Evolutionary conservation across 495 filamentous ascomycete genomes (phyloP).

Genomic region (Gamarada debralockiae): DNA sequence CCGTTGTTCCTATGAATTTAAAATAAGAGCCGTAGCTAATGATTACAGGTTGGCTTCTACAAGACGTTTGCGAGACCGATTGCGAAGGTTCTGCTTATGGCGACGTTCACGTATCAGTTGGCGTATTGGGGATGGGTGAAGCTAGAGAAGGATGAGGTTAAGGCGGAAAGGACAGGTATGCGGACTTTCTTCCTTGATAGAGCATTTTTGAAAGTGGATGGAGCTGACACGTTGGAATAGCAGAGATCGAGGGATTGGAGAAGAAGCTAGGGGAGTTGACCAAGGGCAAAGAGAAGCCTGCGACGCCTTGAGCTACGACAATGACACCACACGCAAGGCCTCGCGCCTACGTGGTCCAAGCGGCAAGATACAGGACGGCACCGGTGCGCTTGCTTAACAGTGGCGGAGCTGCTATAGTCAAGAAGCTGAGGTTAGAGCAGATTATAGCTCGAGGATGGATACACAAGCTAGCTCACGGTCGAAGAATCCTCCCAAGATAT

Average conservation of each 20-base stretch:
- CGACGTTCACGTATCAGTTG: conserved; percentile 84
- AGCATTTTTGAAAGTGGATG: neutral
- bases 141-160: conserved; percentile 71
- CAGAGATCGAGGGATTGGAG: conserved; percentile 39
- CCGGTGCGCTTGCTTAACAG: too few species aligned
- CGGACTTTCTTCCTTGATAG: conserved; percentile 4
- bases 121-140: conserved; percentile 82
- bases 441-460: too few species aligned
- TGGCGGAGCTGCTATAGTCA: too few species aligned
- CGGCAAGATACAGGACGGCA: too few species aligned
- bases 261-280: conserved; percentile 38
- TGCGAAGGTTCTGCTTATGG: conserved; percentile 78
- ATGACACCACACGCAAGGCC: too few species aligned
- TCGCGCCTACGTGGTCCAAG: too few species aligned
- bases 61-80: conserved; percentile 75
- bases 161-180: conserved; percentile 38
- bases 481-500: too few species aligned
- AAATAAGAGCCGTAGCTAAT: neutral
- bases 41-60: conserved; percentile 65
- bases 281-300: conserved; percentile 1
- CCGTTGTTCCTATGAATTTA: neutral
- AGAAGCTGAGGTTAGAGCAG: too few species aligned
- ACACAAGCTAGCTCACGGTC: too few species aligned
- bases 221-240: conserved; percentile 19
- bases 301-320: neutral